Percentiles rank a stretch among this genome's conserved stretches.
These are phyloP conservation scores for Cryoendolithus antarcticus DNA, from an alignment of 2,329 filamentous ascomycete genomes.

Conservation along the genomic window DNA sequence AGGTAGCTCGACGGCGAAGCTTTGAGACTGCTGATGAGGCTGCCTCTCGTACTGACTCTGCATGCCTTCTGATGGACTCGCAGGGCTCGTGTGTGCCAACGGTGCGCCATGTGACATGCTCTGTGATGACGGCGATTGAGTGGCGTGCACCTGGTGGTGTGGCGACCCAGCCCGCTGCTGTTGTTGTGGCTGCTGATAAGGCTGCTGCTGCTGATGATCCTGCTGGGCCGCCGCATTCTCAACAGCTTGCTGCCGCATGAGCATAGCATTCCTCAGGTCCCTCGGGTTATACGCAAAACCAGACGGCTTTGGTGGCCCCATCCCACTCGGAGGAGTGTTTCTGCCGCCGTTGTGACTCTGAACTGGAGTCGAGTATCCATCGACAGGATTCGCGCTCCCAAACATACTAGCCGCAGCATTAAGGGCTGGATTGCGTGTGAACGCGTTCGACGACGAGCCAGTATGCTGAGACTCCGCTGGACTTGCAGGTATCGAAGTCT, in stretches of 20 bases:
- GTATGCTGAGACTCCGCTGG: constrained; percentile 1
- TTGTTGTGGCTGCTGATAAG: no score
- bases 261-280: constrained; percentile 7
- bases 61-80: no score
- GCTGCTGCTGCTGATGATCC: no score
- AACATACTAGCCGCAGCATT: constrained; percentile 4
- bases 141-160: no score
- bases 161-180: no score
- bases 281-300: constrained; percentile 7
- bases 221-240: constrained; percentile 1
- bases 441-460: background rate
- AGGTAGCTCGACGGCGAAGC: constrained; percentile 1
- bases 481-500: constrained; percentile 3
- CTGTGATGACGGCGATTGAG: no score
- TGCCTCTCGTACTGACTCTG: no score
- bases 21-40: no score
- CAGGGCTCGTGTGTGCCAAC: no score
- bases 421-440: constrained; percentile 5
- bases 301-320: constrained; percentile 5
- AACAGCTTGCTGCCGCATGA: constrained; percentile 4
- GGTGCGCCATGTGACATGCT: no score
- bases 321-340: background rate
- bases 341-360: background rate
- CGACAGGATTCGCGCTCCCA: background rate
- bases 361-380: background rate